Evolutionary conservation across 2,329 filamentous ascomycete genomes (phyloP), one percentile per base, ranked within the genome.

Genomic region (Chlorencoelia australis): DNA sequence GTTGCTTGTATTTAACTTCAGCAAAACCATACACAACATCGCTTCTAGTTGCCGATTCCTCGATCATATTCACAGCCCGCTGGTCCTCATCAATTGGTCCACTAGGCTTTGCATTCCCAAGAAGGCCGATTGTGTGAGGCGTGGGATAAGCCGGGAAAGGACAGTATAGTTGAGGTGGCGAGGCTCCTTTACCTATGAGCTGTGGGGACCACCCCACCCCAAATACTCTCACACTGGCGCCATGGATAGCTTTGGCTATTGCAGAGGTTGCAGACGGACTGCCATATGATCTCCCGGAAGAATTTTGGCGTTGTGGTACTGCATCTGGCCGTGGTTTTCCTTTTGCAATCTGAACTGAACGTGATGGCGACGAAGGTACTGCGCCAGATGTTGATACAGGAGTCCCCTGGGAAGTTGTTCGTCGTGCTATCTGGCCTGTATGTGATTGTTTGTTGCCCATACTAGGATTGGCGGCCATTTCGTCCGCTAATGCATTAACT

Each of bases 21-120:
- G 91, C 91, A 60, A 98, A 96, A 3, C 89, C 88, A 57, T 88
- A 98, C 3, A 98, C 88, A 30, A 95, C 91, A 58, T 98, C 88
- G 55, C 88, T 95, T 25, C 88, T 73, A 20, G 87, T 91, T 2
- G 91, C 91, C 46, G 85, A 81, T 50, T 96, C 88, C 58, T 98
- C 89, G 39, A 96, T 87, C 29, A 75, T 72, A 52, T 87, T 81
- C 2, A 89, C 77, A 26, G 83, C 78, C 45, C 74, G 75, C 11
- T 71, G 68, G 55, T 96, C 91, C 53, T 95, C 88, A 45, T 95
- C 87, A 14, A 76, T 63, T 3, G 71, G 69, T 3, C 65, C 59
- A 22, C 65, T 69, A 14, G 71, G 67, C 53, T 74, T 82, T 8
- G 71, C 72, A 36, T 80, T 78, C 24, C 85, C 67, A 31, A 91